Evolutionary conservation across 106 monocot species (phyloP), one percentile per base, ranked within the genome.

Genomic region (Chionographis japonica): DNA sequence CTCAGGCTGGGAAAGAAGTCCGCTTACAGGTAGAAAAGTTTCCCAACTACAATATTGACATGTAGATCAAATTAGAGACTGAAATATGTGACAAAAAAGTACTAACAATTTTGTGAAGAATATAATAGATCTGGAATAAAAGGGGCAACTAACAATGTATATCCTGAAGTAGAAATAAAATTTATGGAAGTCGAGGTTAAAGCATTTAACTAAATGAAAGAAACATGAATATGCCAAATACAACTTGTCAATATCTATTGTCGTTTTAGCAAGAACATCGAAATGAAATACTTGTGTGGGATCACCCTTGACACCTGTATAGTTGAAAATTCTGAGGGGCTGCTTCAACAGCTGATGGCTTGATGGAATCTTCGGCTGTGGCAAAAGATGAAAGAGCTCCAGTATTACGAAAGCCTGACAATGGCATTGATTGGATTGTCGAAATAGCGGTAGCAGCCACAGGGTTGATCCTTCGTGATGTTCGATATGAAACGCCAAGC

Each of bases 401-500:
- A 77, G 73, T 84, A 56, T 61, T 84, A 20, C 90, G 88, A 82
- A 87, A 92, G 50, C 92, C 97, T 5, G 97, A 97, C 69, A 97
- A 84, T 69, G 97, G 97, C 97, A 92, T 97, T 19, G 97, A 79
- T 42, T 85, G 85, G 59, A 88, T 76, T 62, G 88, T 75, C 60
- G 97, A 97, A 67, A 92, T 92, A 70, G 89, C 80, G 51, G 84
- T 79, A n/a, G 91, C 88, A 60, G 91, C 70, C 65, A 71, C 13
- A 67, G 92, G 85, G 58, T 75, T 89, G 60, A 92, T 83, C 69
- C 97, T 81, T 42, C 97, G 74, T 62, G 92, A 92, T 40, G 85
- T 92, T 63, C 86, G 74, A 63, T 97, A 97, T 63, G 97, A 87
- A 74, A 97, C 97, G 64, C 97, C 97, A 76, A 97, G 87, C 72